These are phyloP conservation scores for Raffaelea deltoideospora DNA, from an alignment of 2,329 filamentous ascomycete genomes.

Conservation along the genomic window DNA sequence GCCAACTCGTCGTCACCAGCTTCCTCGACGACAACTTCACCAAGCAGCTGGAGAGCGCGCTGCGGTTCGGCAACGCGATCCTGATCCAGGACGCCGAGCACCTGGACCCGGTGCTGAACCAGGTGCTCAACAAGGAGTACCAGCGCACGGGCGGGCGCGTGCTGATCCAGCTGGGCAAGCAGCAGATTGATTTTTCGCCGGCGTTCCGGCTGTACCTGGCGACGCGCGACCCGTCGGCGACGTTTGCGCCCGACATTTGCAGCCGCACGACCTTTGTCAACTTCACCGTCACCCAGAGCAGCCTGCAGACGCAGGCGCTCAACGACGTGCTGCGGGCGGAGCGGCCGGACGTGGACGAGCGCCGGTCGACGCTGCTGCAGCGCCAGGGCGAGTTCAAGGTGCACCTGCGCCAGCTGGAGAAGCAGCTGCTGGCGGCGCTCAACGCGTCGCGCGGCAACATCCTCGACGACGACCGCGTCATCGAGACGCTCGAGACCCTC, in stretches of 20 bases:
- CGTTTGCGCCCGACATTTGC: conserved; percentile 92
- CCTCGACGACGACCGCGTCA: conserved; percentile 93
- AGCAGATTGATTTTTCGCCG: conserved; percentile 98
- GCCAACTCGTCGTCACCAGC: conserved; percentile 88
- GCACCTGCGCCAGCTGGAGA: conserved; percentile 91
- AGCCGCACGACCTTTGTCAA: conserved; percentile 98
- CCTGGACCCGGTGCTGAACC: conserved; percentile 90
- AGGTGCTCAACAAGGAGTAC: conserved; percentile 98
- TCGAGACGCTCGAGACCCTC: conserved; percentile 90
- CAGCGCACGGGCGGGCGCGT: conserved; percentile 97
- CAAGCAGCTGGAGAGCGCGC: conserved; percentile 90
- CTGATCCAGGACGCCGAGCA: conserved; percentile 97
- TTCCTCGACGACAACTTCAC: conserved; percentile 97
- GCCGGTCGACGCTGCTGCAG: conserved; percentile 94
- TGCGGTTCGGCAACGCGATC: conserved; percentile 96
- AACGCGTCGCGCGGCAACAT: conserved; percentile 98
- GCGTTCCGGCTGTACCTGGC: conserved; percentile 92
- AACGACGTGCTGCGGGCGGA: conserved; percentile 97
- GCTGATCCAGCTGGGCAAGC: conserved; percentile 92
- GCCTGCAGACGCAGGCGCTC: conserved; percentile 91
- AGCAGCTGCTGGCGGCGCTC: conserved; percentile 80
- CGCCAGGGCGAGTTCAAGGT: conserved; percentile 98
- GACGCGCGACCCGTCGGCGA: conserved; percentile 85
- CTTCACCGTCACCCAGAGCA: conserved; percentile 98
- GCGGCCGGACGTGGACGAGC: conserved; percentile 90